These are phyloP conservation scores for Botrytis aclada DNA, from an alignment of 2,329 filamentous ascomycete species.

Conservation along the genomic window DNA sequence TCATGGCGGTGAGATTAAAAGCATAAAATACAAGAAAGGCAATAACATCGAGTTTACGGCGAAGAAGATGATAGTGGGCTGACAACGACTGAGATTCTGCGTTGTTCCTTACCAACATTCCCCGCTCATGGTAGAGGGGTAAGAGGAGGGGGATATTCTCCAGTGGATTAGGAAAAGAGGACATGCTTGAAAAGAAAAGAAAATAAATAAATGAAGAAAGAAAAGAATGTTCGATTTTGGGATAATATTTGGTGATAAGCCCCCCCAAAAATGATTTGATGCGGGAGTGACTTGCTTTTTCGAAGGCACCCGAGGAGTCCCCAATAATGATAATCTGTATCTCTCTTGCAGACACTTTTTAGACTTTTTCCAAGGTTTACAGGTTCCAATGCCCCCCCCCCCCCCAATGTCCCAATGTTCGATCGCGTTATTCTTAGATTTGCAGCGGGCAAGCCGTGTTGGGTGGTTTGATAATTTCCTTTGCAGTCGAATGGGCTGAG, in stretches of 20 bases:
- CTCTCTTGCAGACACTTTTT: neutral
- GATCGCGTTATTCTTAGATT: neutral
- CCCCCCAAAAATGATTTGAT: neutral
- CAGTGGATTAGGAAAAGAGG: neutral
- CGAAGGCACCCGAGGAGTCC: neutral
- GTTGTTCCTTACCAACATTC: conserved; percentile 10
- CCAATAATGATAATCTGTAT: neutral
- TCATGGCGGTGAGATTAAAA: conserved; percentile 14
- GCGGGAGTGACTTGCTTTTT: neutral
- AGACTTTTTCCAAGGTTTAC: neutral
- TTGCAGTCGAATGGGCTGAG: neutral
- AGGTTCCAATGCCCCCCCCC: neutral
- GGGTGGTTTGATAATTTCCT: neutral
- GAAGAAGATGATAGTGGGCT: neutral
- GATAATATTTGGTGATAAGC: neutral
- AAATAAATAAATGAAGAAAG: neutral
- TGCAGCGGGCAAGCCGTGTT: neutral
- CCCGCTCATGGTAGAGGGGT: conserved; percentile 3
- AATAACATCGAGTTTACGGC: neutral
- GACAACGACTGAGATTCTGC: conserved; percentile 2
- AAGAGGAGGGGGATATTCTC: neutral
- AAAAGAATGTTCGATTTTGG: neutral
- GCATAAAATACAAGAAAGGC: neutral
- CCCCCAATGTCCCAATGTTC: neutral
- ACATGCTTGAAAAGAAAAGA: neutral